Conservation (phyloP, 2,329 filamentous ascomycete species). For the Verticillium dahliae region DNA sequence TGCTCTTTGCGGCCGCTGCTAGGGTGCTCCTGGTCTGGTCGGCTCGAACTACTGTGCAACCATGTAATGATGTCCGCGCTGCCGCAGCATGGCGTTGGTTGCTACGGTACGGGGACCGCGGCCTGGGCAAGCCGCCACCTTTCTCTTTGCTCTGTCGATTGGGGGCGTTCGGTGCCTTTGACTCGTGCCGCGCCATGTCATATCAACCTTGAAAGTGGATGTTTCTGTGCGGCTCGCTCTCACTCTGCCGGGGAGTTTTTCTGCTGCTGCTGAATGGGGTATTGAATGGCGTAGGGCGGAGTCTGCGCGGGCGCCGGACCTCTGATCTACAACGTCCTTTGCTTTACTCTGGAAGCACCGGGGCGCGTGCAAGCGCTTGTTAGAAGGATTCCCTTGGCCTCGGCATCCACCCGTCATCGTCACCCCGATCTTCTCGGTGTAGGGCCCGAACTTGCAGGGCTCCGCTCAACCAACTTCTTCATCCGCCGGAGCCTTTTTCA, state of each 20-base stretch:
- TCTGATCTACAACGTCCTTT: not conserved
- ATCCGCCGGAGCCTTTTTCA: not conserved
- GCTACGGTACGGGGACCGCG: not conserved
- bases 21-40: not conserved
- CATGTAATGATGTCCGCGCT: not conserved
- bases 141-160: not conserved
- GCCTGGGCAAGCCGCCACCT: not conserved
- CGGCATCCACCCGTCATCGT: constrained; percentile 1
- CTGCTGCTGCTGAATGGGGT: not conserved
- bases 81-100: not conserved
- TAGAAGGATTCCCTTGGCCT: not conserved
- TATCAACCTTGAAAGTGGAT: not conserved
- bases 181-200: not conserved
- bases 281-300: not conserved
- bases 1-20: not conserved
- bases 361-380: not conserved
- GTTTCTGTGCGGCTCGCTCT: not conserved
- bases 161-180: not conserved
- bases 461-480: not conserved
- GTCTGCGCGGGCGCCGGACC: not conserved
- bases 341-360: not conserved
- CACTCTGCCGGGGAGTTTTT: not conserved
- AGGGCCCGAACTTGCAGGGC: not conserved
- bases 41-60: not conserved
- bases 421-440: constrained; percentile 1